Base-by-base conservation (phyloP, 768 basidiomycete species). In the Lactarius quietus region DNA sequence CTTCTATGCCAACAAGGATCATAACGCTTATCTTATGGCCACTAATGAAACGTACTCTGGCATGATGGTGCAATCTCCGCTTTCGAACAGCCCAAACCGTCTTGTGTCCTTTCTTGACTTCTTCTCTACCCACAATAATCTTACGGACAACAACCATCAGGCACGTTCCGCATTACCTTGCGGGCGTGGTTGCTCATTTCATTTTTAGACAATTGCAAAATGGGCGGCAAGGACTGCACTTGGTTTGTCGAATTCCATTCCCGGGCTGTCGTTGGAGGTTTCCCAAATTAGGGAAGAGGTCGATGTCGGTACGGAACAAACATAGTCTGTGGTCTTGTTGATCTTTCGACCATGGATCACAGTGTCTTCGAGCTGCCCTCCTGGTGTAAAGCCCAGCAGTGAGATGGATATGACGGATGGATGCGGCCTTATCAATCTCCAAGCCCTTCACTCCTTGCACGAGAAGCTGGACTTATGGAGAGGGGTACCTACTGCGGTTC, bases 361-460 rank as follows among this genome's bases (percentile, higher is more conserved):
- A 78, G 76, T 75, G 15, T 73, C 75, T 9, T 55, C 65, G 18
- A 62, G 63, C 6, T 74, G 69, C 45, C 43, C 59, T 20, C 63
- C 71, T 33, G 15, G 45, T 17, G 63, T 67, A 1, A 74, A 77
- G 57, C 68, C 61, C 1, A 70, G 73, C 0, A 70, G 68, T 29
- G 73, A 75, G 51, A 72, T 73, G 70, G 70, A 67, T 8, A 83
- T 89, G 77, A 91, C 90, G 0, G 90, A 92, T 70, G 90, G 90
- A 0, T 89, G 88, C 73, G 89, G 90, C 0, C 77, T 84, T 31
- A 85, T 90, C 3, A 92, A 89, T 69, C 80, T 78, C 14, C 77
- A 83, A 0, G 85, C 81, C 0, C 74, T 88, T 29, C 55, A 66
- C 6, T 3, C 20, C 7, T 59, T 76, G 7, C 60, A 69, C 31